Evolutionary conservation across 495 filamentous ascomycete species (phyloP).

Genomic region (Hypoxylon cercidicola): DNA sequence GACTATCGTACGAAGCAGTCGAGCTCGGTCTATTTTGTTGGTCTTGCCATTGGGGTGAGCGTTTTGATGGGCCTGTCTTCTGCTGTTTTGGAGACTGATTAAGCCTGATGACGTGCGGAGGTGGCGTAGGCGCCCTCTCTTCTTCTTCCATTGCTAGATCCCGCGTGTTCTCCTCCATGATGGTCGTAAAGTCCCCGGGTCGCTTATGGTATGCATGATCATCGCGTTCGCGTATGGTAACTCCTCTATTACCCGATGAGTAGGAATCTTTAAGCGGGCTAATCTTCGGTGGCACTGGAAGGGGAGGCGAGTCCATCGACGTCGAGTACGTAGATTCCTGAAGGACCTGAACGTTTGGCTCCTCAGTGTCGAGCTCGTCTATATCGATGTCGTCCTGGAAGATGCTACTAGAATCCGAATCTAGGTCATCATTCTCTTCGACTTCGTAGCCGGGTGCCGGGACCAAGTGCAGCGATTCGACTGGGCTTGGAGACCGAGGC

Average conservation of each 20-base stretch:
- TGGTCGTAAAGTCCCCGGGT: constrained; percentile 51
- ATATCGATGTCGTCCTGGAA: constrained; percentile 63
- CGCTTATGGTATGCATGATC: constrained; percentile 36
- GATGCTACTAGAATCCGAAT: constrained; percentile 60
- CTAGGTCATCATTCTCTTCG: constrained; percentile 53
- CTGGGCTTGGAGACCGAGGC: constrained; percentile 31
- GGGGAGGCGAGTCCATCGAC: constrained; percentile 46
- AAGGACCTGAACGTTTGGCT: constrained; percentile 61
- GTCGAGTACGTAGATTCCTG: constrained; percentile 53
- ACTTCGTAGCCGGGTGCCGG: constrained; percentile 43
- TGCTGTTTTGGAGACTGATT: constrained; percentile 32
- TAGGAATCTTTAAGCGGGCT: constrained; percentile 59
- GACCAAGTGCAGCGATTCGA: constrained; percentile 48
- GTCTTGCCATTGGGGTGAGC: constrained; percentile 32
- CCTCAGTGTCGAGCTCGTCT: constrained; percentile 59
- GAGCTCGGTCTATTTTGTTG: constrained; percentile 32
- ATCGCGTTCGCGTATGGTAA: neutral
- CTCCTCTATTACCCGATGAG: constrained; percentile 56
- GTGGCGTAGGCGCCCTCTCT: constrained; percentile 43
- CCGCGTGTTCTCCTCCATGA: constrained; percentile 57
- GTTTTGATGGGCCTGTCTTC: constrained; percentile 15
- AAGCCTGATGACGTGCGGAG: constrained; percentile 41
- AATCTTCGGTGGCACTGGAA: constrained; percentile 53
- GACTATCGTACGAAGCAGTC: constrained; percentile 47
- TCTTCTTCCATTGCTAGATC: constrained; percentile 46